Conservation (phyloP, 179 eudicot species). For the Camellia oleifera region DNA sequence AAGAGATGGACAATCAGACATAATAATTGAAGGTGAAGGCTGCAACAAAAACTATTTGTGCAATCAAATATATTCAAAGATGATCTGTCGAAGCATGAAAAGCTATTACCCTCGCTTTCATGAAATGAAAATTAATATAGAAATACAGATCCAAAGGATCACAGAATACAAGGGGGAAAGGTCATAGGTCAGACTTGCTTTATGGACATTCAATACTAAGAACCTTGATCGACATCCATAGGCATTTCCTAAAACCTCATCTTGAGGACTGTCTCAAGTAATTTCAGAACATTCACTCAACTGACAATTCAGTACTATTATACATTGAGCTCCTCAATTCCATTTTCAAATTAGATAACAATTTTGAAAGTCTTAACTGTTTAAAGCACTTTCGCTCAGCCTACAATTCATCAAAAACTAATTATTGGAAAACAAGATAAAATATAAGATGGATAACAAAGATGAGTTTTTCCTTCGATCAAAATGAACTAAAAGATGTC, state of each 20-base stretch:
- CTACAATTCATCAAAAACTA: background rate
- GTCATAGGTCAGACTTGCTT: background rate
- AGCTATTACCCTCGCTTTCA: background rate
- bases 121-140: background rate
- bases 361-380: background rate
- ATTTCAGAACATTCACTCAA: background rate
- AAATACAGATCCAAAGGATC: background rate
- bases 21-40: background rate
- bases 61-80: background rate
- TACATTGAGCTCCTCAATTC: background rate
- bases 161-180: background rate
- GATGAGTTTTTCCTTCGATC: background rate
- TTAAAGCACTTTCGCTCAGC: background rate
- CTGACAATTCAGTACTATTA: background rate
- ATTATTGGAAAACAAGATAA: background rate
- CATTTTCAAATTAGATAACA: background rate
- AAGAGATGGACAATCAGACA: constrained; percentile 14
- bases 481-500: background rate
- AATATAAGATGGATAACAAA: background rate
- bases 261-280: background rate
- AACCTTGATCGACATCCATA: background rate
- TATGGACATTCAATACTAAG: background rate
- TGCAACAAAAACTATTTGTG: background rate
- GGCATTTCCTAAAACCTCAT: background rate
- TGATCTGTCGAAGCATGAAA: background rate